phyloP scores from a whole-genome alignment of 2,329 filamentous ascomycete species.

The Polytolypa hystricis region DNA sequence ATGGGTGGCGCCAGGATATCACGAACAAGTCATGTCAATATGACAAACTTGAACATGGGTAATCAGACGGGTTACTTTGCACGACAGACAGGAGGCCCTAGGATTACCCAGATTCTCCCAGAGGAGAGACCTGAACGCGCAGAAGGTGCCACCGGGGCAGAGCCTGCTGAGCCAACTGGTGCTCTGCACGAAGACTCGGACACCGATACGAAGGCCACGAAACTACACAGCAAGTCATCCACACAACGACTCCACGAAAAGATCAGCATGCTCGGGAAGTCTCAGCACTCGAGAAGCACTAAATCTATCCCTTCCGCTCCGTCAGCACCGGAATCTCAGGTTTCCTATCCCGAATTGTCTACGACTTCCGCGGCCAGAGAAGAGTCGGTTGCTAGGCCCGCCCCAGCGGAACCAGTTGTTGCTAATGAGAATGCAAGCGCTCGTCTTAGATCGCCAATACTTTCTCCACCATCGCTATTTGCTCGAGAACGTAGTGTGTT shows the following conservation, averaged over 20 bases:
- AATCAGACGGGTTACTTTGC: slow-evolving; percentile 63
- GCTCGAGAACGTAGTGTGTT: not conserved
- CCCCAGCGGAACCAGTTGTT: not conserved
- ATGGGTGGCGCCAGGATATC: slow-evolving; percentile 59
- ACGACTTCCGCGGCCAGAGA: slow-evolving; percentile 14
- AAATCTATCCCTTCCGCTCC: slow-evolving; percentile 33
- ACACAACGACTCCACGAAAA: slow-evolving; percentile 87
- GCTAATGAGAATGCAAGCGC: not conserved
- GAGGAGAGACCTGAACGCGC: slow-evolving; percentile 31
- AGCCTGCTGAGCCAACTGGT: slow-evolving; percentile 45
- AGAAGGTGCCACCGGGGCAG: slow-evolving; percentile 35
- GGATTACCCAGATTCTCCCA: slow-evolving; percentile 22
- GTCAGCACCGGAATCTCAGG: slow-evolving; percentile 19
- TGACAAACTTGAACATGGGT: slow-evolving; percentile 30
- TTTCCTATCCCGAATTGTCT: slow-evolving; percentile 28
- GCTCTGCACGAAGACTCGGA: slow-evolving; percentile 39
- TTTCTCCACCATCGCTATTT: slow-evolving; percentile 3
- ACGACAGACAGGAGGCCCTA: slow-evolving; percentile 55
- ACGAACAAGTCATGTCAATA: slow-evolving; percentile 67
- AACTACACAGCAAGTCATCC: slow-evolving; percentile 72
- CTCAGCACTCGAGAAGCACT: slow-evolving; percentile 35
- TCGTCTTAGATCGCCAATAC: slow-evolving; percentile 6
- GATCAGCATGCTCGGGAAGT: slow-evolving; percentile 62
- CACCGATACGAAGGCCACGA: slow-evolving; percentile 40
- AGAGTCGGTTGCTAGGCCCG: not conserved